phyloP scores from a whole-genome alignment of 2,329 filamentous ascomycete genomes.

The Pseudocercospora crystallina region DNA sequence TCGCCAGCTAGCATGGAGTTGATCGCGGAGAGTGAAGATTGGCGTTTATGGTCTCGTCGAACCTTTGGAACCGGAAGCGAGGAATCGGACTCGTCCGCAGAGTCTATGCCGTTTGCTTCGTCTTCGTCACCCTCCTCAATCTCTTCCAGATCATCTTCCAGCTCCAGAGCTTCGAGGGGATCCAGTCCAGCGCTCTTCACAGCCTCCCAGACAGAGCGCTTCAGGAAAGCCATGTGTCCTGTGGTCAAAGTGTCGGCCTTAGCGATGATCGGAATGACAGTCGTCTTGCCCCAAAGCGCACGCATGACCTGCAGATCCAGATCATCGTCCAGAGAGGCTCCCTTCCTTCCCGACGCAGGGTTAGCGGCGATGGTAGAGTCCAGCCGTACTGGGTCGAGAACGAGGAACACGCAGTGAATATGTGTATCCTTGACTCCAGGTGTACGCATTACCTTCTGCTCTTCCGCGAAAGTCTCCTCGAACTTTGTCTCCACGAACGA shows the following conservation, averaged over 20 bases:
- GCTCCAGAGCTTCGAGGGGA: slow-evolving; percentile 78
- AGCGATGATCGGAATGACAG: slow-evolving; percentile 89
- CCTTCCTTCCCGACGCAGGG: slow-evolving; percentile 16
- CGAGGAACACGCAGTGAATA: slow-evolving; percentile 90
- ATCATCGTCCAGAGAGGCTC: slow-evolving; percentile 68
- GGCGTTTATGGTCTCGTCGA: slow-evolving; percentile 27
- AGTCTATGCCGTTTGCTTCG: slow-evolving; percentile 43
- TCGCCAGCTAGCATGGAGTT: slow-evolving; percentile 36
- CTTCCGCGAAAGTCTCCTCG: slow-evolving; percentile 93
- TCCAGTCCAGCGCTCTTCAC: slow-evolving; percentile 84
- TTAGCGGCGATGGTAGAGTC: slow-evolving; percentile 62
- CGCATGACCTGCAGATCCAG: slow-evolving; percentile 88
- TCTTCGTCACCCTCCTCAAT: slow-evolving; percentile 47
- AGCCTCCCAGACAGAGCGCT: slow-evolving; percentile 85
- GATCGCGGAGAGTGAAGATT: slow-evolving; percentile 24
- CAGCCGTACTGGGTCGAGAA: slow-evolving; percentile 81
- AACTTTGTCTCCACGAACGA: slow-evolving; percentile 97
- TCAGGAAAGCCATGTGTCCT: slow-evolving; percentile 87
- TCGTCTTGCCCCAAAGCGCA: slow-evolving; percentile 87
- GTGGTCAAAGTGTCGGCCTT: slow-evolving; percentile 98
- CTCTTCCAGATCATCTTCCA: slow-evolving; percentile 70
- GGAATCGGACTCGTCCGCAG: slow-evolving; percentile 33
- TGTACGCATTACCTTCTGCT: slow-evolving; percentile 94
- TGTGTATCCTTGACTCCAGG: slow-evolving; percentile 94
- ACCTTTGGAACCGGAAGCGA: slow-evolving; percentile 17